phyloP scores from a whole-genome alignment of 108 stramenopile species.

The Nannochloropsis salina region DNA sequence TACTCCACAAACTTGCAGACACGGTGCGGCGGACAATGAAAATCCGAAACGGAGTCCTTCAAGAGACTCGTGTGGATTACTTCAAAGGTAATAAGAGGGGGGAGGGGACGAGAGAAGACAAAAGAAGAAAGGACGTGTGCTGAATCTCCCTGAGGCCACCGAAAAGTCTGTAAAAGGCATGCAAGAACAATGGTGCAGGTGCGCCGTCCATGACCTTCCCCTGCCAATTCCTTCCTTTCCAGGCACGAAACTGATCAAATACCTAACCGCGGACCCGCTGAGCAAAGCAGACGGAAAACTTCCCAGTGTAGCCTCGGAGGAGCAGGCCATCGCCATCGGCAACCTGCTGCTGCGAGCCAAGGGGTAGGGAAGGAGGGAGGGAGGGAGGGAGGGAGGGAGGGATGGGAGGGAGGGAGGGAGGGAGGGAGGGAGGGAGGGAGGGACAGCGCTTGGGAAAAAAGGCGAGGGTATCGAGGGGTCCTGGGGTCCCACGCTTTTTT shows the following conservation, averaged over 20 bases:
- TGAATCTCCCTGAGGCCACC: conserved; percentile 16
- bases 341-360: conserved; percentile 16
- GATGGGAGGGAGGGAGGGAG: background rate
- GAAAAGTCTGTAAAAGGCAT: background rate
- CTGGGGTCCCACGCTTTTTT: no score
- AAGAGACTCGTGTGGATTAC: conserved; percentile 93
- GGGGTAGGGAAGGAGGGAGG: conserved; percentile 14
- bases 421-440: background rate
- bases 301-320: background rate
- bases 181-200: background rate
- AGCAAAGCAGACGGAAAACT: background rate
- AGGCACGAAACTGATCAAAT: conserved; percentile 12
- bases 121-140: background rate
- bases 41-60: conserved; percentile 73
- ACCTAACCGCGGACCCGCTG: background rate
- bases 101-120: background rate
- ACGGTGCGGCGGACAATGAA: conserved; percentile 48
- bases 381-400: background rate
- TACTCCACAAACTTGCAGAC: conserved; percentile 42
- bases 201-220: background rate
- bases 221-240: background rate
- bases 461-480: no score
- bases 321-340: background rate
- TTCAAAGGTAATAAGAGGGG: conserved; percentile 73
- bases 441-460: no score